phyloP scores from a whole-genome alignment of 2,329 filamentous ascomycete species.

The Aspergillus terreus region DNA sequence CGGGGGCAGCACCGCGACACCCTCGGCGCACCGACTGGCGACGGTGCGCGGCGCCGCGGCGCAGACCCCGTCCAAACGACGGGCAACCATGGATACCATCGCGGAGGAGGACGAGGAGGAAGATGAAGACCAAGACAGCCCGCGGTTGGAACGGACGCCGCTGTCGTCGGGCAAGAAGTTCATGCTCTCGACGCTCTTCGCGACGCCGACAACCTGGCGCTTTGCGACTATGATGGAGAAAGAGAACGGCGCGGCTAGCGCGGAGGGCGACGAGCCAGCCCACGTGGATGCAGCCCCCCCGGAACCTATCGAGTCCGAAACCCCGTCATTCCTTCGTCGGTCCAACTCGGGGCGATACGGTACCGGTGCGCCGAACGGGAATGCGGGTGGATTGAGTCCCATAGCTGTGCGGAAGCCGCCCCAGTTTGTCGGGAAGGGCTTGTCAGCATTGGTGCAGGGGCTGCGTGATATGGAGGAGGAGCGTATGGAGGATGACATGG shows the following conservation, averaged over 20 bases:
- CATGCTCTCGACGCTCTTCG: slow-evolving; percentile 44
- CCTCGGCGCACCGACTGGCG: slow-evolving; percentile 26
- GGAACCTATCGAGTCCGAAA: slow-evolving; percentile 27
- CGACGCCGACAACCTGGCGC: slow-evolving; percentile 43
- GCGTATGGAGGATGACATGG: slow-evolving; percentile 40
- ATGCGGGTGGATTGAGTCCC: slow-evolving; percentile 30
- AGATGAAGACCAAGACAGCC: slow-evolving; percentile 19
- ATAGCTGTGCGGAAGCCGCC: slow-evolving; percentile 34
- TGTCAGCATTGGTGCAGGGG: slow-evolving; percentile 37
- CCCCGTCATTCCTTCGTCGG: slow-evolving; percentile 38
- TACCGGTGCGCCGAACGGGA: slow-evolving; percentile 9
- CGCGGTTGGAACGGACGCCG: slow-evolving; percentile 34
- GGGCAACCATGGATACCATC: slow-evolving; percentile 22
- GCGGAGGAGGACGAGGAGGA: slow-evolving; percentile 24
- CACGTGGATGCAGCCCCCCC: slow-evolving; percentile 2
- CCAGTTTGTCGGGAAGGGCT: slow-evolving; percentile 36
- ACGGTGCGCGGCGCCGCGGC: slow-evolving; percentile 24
- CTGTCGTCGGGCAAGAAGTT: slow-evolving; percentile 43
- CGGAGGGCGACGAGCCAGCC: slow-evolving; percentile 6
- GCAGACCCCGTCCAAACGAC: slow-evolving; percentile 37
- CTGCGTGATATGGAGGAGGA: slow-evolving; percentile 41
- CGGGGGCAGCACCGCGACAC: slow-evolving; percentile 33
- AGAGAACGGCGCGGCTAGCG: slow-evolving; percentile 16
- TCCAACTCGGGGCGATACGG: slow-evolving; percentile 30
- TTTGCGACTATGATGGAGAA: slow-evolving; percentile 39